phyloP scores from a whole-genome alignment of 2,329 filamentous ascomycete genomes.

The Phaeomoniella chlamydospora region DNA sequence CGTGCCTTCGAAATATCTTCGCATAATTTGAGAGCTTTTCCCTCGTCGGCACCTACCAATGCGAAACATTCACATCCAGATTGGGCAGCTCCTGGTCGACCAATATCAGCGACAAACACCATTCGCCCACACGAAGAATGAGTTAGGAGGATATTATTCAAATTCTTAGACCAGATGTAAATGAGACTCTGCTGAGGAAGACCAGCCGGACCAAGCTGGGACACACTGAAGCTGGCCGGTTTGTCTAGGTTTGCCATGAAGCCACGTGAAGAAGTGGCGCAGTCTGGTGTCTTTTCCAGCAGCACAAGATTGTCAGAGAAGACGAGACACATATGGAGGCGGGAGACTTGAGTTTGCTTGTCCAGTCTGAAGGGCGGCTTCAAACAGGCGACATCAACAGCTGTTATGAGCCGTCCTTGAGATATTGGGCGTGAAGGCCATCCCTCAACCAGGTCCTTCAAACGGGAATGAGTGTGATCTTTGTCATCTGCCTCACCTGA shows the following conservation, averaged over 20 bases:
- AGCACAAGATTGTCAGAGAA: constrained; percentile 74
- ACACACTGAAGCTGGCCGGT: constrained; percentile 42
- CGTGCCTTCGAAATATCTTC: constrained; percentile 81
- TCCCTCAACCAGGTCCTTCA: constrained; percentile 58
- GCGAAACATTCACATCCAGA: constrained; percentile 9
- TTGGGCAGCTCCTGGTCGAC: constrained; percentile 6
- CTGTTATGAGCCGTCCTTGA: constrained; percentile 64
- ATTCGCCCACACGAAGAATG: constrained; percentile 24
- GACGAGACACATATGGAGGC: constrained; percentile 52
- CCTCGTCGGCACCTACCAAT: constrained; percentile 45
- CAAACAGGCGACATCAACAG: constrained; percentile 66
- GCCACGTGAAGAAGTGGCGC: constrained; percentile 56
- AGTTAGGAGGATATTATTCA: constrained; percentile 13
- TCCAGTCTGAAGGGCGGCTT: constrained; percentile 52
- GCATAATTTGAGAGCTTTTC: constrained; percentile 58
- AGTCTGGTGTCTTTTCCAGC: constrained; percentile 53
- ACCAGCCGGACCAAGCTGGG: constrained; percentile 32
- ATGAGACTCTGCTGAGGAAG: constrained; percentile 33
- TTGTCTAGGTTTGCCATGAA: constrained; percentile 76
- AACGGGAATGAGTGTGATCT: constrained; percentile 34
- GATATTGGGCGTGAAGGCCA: constrained; percentile 64
- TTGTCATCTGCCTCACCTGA: constrained; percentile 40
- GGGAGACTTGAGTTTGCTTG: constrained; percentile 24
- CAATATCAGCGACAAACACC: constrained; percentile 19
- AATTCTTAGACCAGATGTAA: neutral